phyloP scores from a whole-genome alignment of 2,329 filamentous ascomycete genomes.

The Verruconis gallopava region DNA sequence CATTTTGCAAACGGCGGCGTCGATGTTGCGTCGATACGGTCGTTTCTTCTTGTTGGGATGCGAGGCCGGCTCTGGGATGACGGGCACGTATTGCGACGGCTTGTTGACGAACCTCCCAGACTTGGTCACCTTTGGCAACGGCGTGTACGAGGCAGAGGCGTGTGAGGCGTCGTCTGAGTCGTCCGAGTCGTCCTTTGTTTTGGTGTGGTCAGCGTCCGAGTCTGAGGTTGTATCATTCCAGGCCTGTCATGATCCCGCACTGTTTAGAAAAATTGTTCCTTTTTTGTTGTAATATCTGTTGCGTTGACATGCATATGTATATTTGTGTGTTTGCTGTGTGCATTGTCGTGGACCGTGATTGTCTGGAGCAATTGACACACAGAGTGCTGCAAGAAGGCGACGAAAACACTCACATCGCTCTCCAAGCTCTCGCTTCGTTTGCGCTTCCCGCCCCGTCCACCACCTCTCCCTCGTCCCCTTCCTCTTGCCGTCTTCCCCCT shows the following conservation, averaged over 20 bases:
- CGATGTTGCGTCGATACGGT: slow-evolving; percentile 37
- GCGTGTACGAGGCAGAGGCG: slow-evolving; percentile 35
- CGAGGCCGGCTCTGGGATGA: slow-evolving; percentile 35
- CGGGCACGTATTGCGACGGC: slow-evolving; percentile 49
- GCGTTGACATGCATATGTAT: too few relatives aligned
- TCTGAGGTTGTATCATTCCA: slow-evolving; percentile 12
- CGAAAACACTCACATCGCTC: slow-evolving; percentile 19
- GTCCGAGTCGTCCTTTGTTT: neutral
- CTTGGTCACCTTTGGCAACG: slow-evolving; percentile 54
- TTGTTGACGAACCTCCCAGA: slow-evolving; percentile 61
- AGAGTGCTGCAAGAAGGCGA: too few relatives aligned
- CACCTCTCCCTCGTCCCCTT: slow-evolving; percentile 27
- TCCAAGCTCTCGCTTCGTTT: slow-evolving; percentile 24
- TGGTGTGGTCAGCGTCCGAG: neutral
- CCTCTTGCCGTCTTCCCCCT: slow-evolving; percentile 16
- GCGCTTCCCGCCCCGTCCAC: slow-evolving; percentile 25
- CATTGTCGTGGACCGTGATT: too few relatives aligned
- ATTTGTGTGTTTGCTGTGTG: too few relatives aligned
- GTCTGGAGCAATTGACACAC: too few relatives aligned
- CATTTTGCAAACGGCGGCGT: slow-evolving; percentile 53
- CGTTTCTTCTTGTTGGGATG: slow-evolving; percentile 45
- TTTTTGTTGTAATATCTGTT: neutral
- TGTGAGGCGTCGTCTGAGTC: slow-evolving; percentile 24
- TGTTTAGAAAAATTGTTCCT: neutral
- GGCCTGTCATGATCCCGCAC: slow-evolving; percentile 5